phyloP scores from a whole-genome alignment of 73 alveolate species.

The Effrenium voratum region DNA sequence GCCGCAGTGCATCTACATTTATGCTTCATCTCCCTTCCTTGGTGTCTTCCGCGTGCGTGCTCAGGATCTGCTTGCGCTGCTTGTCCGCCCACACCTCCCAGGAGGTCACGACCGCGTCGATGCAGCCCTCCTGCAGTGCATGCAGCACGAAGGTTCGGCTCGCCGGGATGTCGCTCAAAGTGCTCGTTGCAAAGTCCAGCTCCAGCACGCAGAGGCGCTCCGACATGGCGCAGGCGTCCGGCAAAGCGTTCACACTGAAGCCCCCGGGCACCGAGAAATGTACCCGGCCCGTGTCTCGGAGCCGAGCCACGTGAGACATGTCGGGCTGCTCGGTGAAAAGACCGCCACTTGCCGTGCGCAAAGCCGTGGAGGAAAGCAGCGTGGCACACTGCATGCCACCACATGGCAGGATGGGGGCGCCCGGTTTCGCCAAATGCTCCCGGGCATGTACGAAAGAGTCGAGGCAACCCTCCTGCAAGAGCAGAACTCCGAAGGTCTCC shows the following conservation, averaged over 20 bases:
- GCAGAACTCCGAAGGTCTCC: slow-evolving; percentile 77
- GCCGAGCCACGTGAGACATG: neutral
- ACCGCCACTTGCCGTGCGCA: slow-evolving; percentile 5
- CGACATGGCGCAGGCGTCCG: slow-evolving; percentile 55
- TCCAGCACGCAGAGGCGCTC: slow-evolving; percentile 38
- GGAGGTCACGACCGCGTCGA: slow-evolving; percentile 53
- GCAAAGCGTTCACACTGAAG: slow-evolving; percentile 69
- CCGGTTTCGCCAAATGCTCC: slow-evolving; percentile 14
- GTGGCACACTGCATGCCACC: slow-evolving; percentile 58
- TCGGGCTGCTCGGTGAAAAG: neutral
- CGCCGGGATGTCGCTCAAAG: neutral
- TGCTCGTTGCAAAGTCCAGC: neutral
- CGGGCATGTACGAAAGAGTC: slow-evolving; percentile 32
- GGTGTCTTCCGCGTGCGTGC: slow-evolving; percentile 43
- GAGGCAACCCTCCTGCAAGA: slow-evolving; percentile 71
- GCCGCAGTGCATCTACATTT: too few species aligned
- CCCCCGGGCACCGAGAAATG: slow-evolving; percentile 76
- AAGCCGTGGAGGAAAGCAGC: slow-evolving; percentile 9
- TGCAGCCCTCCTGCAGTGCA: slow-evolving; percentile 16
- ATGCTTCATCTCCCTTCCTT: slow-evolving; percentile 10
- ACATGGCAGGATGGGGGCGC: neutral
- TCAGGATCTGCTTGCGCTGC: slow-evolving; percentile 13
- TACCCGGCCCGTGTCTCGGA: slow-evolving; percentile 68
- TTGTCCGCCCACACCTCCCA: slow-evolving; percentile 81
- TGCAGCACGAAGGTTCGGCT: neutral